Evolutionary conservation across 1,139 yeast genomes (phyloP).

Genomic region (Candida pseudoviswanathii): DNA sequence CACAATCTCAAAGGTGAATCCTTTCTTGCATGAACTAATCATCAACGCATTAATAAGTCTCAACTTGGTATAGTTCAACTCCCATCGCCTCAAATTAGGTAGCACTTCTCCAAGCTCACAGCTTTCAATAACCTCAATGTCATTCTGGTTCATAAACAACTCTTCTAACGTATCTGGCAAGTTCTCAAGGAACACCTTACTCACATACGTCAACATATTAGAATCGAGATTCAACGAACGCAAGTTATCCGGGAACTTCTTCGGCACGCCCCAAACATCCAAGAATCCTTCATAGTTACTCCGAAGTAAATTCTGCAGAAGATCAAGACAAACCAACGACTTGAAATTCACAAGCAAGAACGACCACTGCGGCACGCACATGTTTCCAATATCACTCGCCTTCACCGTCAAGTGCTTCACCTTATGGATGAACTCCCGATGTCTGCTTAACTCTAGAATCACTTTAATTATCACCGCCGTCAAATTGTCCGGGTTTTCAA

Average conservation of each 20-base stretch:
- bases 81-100: slow-evolving; percentile 21
- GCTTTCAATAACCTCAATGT: slow-evolving; percentile 14
- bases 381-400: slow-evolving; percentile 41
- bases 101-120: slow-evolving; percentile 16
- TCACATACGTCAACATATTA: slow-evolving; percentile 27
- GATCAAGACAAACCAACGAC: slow-evolving; percentile 25
- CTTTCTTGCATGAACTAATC: slow-evolving; percentile 12
- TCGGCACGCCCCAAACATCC: slow-evolving; percentile 28
- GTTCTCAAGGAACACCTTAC: slow-evolving; percentile 23
- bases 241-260: slow-evolving; percentile 34
- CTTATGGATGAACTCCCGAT: slow-evolving; percentile 20
- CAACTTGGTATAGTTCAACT: slow-evolving; percentile 20
- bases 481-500: slow-evolving; percentile 18
- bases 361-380: slow-evolving; percentile 37
- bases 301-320: slow-evolving; percentile 30
- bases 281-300: slow-evolving; percentile 17
- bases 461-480: slow-evolving; percentile 17
- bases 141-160: slow-evolving; percentile 21
- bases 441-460: slow-evolving; percentile 13
- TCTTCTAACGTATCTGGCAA: slow-evolving; percentile 31
- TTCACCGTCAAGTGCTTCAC: slow-evolving; percentile 27
- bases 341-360: slow-evolving; percentile 29
- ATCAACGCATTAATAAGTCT: slow-evolving; percentile 18
- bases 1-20: slow-evolving; percentile 13
- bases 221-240: slow-evolving; percentile 26